Percentiles rank a stretch among this genome's conserved stretches.
Conservation (phyloP, 176 grass and related monocot species). For the Lolium perenne region DNA sequence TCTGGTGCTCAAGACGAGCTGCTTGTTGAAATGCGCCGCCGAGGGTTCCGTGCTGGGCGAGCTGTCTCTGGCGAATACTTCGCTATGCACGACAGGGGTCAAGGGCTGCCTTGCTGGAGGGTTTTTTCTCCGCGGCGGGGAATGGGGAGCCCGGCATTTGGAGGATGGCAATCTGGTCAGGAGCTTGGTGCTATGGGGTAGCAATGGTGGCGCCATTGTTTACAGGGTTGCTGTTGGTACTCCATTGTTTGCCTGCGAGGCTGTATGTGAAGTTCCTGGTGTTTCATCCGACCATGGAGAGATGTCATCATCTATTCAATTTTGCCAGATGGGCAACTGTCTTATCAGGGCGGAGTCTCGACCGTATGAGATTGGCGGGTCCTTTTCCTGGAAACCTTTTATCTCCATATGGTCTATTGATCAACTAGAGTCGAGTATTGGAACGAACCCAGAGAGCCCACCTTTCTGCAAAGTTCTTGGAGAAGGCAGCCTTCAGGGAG, state of each 20-base stretch:
- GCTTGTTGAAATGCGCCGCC: constrained; percentile 72
- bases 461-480: constrained; percentile 63
- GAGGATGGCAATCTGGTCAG: constrained; percentile 42
- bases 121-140: constrained; percentile 51
- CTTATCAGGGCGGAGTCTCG: constrained; percentile 66
- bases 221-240: constrained; percentile 64
- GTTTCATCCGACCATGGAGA: constrained; percentile 40
- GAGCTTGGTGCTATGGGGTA: constrained; percentile 70
- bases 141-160: constrained; percentile 34
- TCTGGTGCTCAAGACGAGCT: constrained; percentile 57
- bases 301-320: constrained; percentile 47
- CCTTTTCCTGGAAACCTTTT: constrained; percentile 77
- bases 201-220: constrained; percentile 59
- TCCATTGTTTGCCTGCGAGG: constrained; percentile 57
- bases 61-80: constrained; percentile 51
- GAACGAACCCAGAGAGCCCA: constrained; percentile 37
- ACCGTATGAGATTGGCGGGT: constrained; percentile 53
- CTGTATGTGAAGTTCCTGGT: constrained; percentile 63
- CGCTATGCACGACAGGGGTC: constrained; percentile 46
- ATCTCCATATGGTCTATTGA: constrained; percentile 71
- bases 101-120: constrained; percentile 57
- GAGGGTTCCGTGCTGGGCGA: constrained; percentile 66
- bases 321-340: constrained; percentile 54
- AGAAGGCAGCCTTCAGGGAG: constrained; percentile 70
- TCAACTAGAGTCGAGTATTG: constrained; percentile 44